phyloP scores from a whole-genome alignment of 441 rosid genomes.

The Euphorbia corollata region DNA sequence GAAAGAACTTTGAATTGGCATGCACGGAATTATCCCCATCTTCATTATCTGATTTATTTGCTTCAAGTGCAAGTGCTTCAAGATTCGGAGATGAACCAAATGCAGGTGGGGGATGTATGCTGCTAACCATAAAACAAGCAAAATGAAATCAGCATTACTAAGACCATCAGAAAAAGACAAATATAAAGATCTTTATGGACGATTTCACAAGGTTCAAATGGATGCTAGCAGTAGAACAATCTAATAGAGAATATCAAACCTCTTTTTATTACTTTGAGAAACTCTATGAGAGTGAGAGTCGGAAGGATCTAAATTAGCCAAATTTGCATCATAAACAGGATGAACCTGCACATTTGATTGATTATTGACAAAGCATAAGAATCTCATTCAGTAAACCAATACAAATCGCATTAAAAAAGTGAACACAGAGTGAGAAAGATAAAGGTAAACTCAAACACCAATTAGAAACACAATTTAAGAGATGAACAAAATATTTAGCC shows the following conservation, averaged over 20 bases:
- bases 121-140: conserved; percentile 35
- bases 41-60: conserved; percentile 38
- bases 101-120: conserved; percentile 80
- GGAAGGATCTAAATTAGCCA: conserved; percentile 29
- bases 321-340: conserved; percentile 38
- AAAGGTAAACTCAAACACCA: background rate
- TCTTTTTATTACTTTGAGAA: conserved; percentile 33
- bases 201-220: background rate
- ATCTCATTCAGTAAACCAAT: background rate
- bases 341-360: conserved; percentile 53
- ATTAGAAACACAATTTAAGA: background rate
- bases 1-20: conserved; percentile 55
- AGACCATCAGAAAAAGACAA: background rate
- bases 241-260: conserved; percentile 32
- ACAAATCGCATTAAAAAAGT: background rate
- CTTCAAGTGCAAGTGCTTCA: conserved; percentile 52
- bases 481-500: background rate
- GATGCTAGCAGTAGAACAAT: conserved; percentile 9
- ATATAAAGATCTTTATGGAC: background rate
- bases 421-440: background rate
- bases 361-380: conserved; percentile 14
- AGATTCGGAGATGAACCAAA: conserved; percentile 82
- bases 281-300: conserved; percentile 29
- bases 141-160: conserved; percentile 18
- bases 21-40: conserved; percentile 59